Base-by-base conservation (phyloP, 495 filamentous ascomycete species). In the Pyrenula massariospora region DNA sequence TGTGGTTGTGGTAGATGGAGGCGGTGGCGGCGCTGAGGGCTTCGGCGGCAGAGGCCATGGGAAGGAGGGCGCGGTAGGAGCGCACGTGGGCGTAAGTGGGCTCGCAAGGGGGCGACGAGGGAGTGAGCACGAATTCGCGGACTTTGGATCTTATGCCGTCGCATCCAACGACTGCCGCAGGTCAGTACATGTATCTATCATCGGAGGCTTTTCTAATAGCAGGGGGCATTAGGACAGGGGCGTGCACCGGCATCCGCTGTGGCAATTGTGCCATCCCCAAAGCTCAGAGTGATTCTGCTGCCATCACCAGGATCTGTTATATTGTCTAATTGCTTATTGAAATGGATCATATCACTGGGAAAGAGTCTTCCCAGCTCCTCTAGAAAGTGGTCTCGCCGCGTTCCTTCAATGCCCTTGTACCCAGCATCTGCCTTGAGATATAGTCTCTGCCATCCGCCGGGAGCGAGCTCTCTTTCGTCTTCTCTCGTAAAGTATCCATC, bases 121-220 rank as follows among this genome's bases (percentile, higher is more conserved):
- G 57, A 1, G 72, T 74, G 0, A 80, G 58, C 1, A 84, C 47
- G 23, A 76, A 51, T 31, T 74, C 61, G 3, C 79, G 68, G 2
- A 78, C 72, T 53, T 67, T 67, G 0, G 79, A 83, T 51, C 77
- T 80, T 51, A 84, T 77, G 0, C 81, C 81, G 56, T 84, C 81
- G 58, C 78, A 81, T 10, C 79, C 80, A 48, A 84, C 70, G 1
- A 82, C 75, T 22, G 36, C 0, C 22, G 22, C 36, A 51, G 24
- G 31, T 42, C 15, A 36, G 48, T 61, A n/a, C 47, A 36, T 57
- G 52, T 59, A 22, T 22, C 2, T n/a, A 12, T 54, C 22, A 42
- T 42, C 31, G 31, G 8, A 42, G 31, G 31, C 31, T 49, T 54
- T n/a, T 11, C 5, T 42, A 15, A 50, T 8, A 24, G 50, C 50